phyloP scores from a whole-genome alignment of 2,329 filamentous ascomycete species.

The Sphaerostilbella broomeana region DNA sequence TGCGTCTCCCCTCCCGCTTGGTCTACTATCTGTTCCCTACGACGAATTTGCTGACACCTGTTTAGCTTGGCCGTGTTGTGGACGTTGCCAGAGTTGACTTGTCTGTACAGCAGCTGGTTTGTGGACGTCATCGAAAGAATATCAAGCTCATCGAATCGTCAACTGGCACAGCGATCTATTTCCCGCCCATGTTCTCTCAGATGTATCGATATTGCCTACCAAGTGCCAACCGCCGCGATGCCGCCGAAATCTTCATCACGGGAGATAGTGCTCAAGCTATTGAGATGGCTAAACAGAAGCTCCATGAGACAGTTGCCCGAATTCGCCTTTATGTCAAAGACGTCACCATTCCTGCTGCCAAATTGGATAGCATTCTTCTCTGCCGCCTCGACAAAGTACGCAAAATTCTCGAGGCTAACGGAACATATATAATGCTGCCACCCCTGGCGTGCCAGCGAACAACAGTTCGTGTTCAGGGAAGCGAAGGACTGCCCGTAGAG shows the following conservation, averaged over 20 bases:
- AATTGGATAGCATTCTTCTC: conserved; percentile 90
- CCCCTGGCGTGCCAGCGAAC: conserved; percentile 78
- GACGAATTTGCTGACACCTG: conserved; percentile 14
- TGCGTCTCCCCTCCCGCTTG: conserved; percentile 33
- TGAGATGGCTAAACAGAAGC: conserved; percentile 79
- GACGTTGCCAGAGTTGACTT: conserved; percentile 78
- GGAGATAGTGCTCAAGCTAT: conserved; percentile 82
- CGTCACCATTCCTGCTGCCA: conserved; percentile 79
- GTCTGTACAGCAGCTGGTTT: conserved; percentile 84
- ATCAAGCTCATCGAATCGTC: conserved; percentile 96
- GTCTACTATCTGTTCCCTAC: background rate
- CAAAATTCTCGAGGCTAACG: conserved; percentile 95
- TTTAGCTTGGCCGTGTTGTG: conserved; percentile 63
- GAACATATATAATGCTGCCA: conserved; percentile 89
- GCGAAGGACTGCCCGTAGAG: conserved; percentile 89
- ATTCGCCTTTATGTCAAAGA: conserved; percentile 89
- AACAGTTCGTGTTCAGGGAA: conserved; percentile 83
- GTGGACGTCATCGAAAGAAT: conserved; percentile 89
- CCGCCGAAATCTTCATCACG: conserved; percentile 91
- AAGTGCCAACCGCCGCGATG: conserved; percentile 72
- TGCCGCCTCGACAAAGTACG: conserved; percentile 91
- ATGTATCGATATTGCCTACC: conserved; percentile 86
- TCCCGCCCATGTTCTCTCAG: conserved; percentile 86
- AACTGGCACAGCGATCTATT: conserved; percentile 96
- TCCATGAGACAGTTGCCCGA: conserved; percentile 75